Base-by-base conservation (phyloP, 2,329 filamentous ascomycete genomes). In the Ophiocordyceps australis region DNA sequence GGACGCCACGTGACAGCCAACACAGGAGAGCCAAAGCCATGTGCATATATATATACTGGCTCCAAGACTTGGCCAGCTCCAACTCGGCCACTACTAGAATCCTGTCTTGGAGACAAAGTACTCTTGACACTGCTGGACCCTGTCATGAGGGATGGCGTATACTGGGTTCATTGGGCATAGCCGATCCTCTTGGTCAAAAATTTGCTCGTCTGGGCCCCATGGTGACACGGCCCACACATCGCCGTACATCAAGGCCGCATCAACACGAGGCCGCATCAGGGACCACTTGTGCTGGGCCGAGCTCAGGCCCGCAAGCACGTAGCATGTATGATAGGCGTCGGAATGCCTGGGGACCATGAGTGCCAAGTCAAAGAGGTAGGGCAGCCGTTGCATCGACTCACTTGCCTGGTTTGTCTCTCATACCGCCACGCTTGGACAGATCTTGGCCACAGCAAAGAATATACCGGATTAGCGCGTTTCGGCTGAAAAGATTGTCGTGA, bases 371-470 rank as follows among this genome's bases (percentile, higher is more conserved):
- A n/a, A 20, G n/a, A 9, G 17, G 21, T 12, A 14, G 12, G 21
- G 7, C 12, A 5, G 9, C 10, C 7, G 12, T 23, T 14, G 9
- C 4, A n/a, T 22, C 29, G 27, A 62, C 76, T 54, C 61, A 83
- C 73, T 83, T 83, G 48, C 77, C 75, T 10, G 89, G 89, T 54
- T 98, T 98, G 52, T 98, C 89, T 42, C 85, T 67, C 49, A 98
- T 58, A 1, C 89, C 89, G 28, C 86, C 86, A 32, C 68, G 63
- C 44, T 54, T 64, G 23, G 59, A 55, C 41, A 66, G 58, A 31
- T 79, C 74, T 42, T 95, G 89, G 41, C 82, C 89, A 45, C 85
- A 94, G 37, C 68, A 73, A 10, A 95, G 60, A 32, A 95, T 89
- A 49, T 95, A 98, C 34, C 86, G 67, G 28, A 81, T 75, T 38